These are phyloP conservation scores for Dimocarpus longan DNA, from an alignment of 345 rosid genomes.

Conservation along the genomic window DNA sequence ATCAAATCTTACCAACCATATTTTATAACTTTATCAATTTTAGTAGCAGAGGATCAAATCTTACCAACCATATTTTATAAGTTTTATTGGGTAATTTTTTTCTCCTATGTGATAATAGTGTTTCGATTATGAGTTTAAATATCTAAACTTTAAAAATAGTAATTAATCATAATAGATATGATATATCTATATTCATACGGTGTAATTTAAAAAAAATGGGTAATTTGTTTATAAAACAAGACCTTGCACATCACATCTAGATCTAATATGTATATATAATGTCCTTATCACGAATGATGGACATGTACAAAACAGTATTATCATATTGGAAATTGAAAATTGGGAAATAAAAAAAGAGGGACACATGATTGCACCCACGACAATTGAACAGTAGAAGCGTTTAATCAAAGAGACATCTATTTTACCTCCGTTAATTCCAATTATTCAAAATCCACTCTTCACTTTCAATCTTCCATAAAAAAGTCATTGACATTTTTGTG, in stretches of 20 bases:
- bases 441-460: background rate
- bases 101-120: too few species aligned
- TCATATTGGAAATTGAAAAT: background rate
- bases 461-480: slow-evolving; percentile 34
- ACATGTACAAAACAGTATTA: background rate
- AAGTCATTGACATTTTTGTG: slow-evolving; percentile 23
- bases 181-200: too few species aligned
- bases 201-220: background rate
- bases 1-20: too few species aligned
- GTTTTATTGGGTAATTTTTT: too few species aligned
- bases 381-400: slow-evolving; percentile 14
- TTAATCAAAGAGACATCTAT: slow-evolving; percentile 12
- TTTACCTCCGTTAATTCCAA: background rate
- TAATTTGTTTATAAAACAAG: background rate
- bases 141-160: too few species aligned
- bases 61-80: too few species aligned
- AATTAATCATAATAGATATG: too few species aligned
- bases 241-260: background rate
- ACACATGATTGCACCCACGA: slow-evolving; percentile 15
- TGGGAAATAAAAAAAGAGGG: background rate
- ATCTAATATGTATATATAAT: too few species aligned
- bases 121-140: too few species aligned
- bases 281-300: background rate
- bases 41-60: too few species aligned
- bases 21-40: too few species aligned